Percentiles rank a stretch among this genome's conserved stretches.
These are phyloP conservation scores for Magnolia sinica DNA, from an alignment of 164 flowering plant genomes.

Conservation along the genomic window DNA sequence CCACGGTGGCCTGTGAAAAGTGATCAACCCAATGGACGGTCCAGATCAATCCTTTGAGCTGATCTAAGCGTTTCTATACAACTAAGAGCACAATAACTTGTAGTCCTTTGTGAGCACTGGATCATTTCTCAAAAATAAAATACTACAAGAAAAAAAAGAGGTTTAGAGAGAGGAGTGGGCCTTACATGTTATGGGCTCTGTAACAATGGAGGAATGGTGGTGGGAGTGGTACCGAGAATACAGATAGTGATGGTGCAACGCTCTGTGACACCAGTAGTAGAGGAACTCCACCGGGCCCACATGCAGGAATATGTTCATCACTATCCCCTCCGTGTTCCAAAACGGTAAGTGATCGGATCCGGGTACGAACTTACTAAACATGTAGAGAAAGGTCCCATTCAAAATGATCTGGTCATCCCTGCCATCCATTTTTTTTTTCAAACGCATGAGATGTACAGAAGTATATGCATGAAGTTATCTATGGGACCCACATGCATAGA, in stretches of 20 bases:
- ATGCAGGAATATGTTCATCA: conserved; percentile 30
- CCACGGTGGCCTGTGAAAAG: too few species aligned
- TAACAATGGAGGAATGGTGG: conserved; percentile 51
- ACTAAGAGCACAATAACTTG: too few species aligned
- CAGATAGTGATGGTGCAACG: conserved; percentile 48
- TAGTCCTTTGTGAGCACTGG: not conserved
- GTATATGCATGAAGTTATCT: too few species aligned
- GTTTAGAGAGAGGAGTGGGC: not conserved
- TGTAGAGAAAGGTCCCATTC: not conserved
- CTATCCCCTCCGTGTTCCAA: conserved; percentile 38
- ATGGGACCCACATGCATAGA: too few species aligned
- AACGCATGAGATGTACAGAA: too few species aligned
- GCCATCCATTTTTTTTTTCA: not conserved
- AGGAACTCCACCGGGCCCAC: conserved; percentile 47
- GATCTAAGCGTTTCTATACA: too few species aligned
- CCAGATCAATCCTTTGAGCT: too few species aligned
- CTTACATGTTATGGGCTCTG: conserved; percentile 41
- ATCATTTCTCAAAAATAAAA: not conserved
- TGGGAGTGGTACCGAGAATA: conserved; percentile 51
- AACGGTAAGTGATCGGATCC: conserved; percentile 23
- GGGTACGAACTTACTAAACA: conserved; percentile 4
- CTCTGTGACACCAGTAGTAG: conserved; percentile 52
- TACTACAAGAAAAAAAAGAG: not conserved
- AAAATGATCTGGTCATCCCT: conserved; percentile 2
- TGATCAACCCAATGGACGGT: too few species aligned